A percentile compares a stretch with the other conserved stretches of the same genome.
Conservation (phyloP, 306 rosid species). For the apple (Malus domestica) region ASM211411v1 NC_041791.1:34071001-34071500, state of each 20-base stretch:
- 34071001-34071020: neutral
- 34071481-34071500: conserved; percentile 2
- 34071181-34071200: neutral
- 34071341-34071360: conserved; percentile 27
- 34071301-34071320: neutral
- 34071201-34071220: neutral
- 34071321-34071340: neutral
- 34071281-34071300: neutral
- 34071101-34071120: neutral
- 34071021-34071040: neutral
- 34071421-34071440: neutral
- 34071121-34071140: neutral
- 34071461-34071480: conserved; percentile 60
- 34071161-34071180: neutral
- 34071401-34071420: conserved; percentile 41
- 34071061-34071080: neutral
- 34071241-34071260: neutral
- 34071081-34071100: neutral
- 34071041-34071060: neutral
- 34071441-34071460: conserved; percentile 45
- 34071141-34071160: neutral
- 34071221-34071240: neutral
- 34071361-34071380: conserved; percentile 31
- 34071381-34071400: conserved; percentile 67
- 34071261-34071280: neutral